Evolutionary conservation across 163 green algal genomes (phyloP).

Genomic region (Chlorella variabilis): DNA sequence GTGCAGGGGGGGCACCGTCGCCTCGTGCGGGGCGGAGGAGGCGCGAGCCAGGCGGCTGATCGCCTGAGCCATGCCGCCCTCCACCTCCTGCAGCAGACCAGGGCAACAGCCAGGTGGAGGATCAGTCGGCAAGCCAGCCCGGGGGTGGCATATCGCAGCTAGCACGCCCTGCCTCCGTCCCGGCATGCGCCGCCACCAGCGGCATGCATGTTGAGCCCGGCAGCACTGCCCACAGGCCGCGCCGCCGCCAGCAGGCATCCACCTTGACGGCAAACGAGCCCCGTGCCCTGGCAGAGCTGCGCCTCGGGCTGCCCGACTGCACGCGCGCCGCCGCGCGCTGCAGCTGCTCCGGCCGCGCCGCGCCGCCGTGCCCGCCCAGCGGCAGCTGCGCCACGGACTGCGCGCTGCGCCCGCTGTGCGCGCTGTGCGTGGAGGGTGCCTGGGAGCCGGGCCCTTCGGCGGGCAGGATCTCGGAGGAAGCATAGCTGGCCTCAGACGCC

Average conservation of each 20-base stretch:
- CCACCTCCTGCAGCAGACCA: background rate
- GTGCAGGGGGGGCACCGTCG: too few species aligned
- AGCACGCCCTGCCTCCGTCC: too few species aligned
- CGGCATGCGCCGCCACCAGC: too few species aligned
- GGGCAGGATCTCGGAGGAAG: background rate
- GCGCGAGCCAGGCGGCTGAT: constrained; percentile 1
- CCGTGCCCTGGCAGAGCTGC: background rate
- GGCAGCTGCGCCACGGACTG: background rate
- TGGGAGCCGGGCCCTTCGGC: too few species aligned
- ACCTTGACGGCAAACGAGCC: constrained; percentile 17
- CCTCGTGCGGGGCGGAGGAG: background rate
- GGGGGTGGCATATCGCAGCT: too few species aligned
- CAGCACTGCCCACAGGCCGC: too few species aligned
- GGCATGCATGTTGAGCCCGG: too few species aligned
- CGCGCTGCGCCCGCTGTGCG: background rate
- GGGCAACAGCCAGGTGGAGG: too few species aligned
- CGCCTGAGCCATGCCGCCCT: background rate
- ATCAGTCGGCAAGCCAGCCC: too few species aligned
- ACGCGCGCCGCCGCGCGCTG: constrained; percentile 5
- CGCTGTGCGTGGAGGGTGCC: too few species aligned
- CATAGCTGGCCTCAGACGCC: background rate
- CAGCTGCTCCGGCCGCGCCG: background rate
- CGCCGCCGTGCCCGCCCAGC: background rate
- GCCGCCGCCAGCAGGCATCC: background rate
- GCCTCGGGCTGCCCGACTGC: constrained; percentile 25